Base-by-base conservation (phyloP, 2,329 filamentous ascomycete species). In the Arthroderma uncinatum region DNA sequence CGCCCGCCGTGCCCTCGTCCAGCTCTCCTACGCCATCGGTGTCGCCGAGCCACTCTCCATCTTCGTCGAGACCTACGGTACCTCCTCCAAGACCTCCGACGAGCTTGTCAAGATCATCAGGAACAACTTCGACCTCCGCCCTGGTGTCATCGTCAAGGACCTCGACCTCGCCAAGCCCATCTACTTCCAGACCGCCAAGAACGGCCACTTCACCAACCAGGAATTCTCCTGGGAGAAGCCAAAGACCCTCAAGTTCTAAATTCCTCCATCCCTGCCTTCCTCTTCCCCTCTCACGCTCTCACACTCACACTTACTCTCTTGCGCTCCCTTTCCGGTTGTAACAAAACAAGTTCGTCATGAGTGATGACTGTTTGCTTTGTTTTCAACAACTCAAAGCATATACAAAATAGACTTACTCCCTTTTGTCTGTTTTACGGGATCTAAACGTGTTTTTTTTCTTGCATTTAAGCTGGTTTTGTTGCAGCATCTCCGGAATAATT, bases 171-270 rank as follows among this genome's bases (percentile, higher is more conserved):
- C 84, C 76, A 89, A 90, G 78, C 93, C 93, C 72, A 96, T 97
- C 81, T 98, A 98, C 86, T 84, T 84, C 82, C 83, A 92, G 81
- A 98, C 93, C 59, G 93, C 93, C 78, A 96, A 96, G 88, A 97
- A 97, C 79, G 93, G 93, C 68, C 93, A 98, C 84, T 98, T 98
- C 78, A 95, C 90, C 77, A 93, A 96, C 87, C 93, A 95, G 83
- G 80, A 76, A 76, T 98, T 98, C 83, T 84, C 80, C 77, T 98
- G 93, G 93, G 93, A 98, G 85, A 83, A 97, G 84, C 92, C 93
- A 71, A 96, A 95, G 88, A 69, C 80, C 66, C 88, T 98, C 71
- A 91, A 87, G 78, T 86, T 89, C 77, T 97, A 95, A 58, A 59
- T 55, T 37, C n/a, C 14, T 48, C 28, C 19, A 9, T 19, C 42